Evolutionary conservation across 306 rosid genomes (phyloP).

Genomic region (Urtica urens): DNA sequence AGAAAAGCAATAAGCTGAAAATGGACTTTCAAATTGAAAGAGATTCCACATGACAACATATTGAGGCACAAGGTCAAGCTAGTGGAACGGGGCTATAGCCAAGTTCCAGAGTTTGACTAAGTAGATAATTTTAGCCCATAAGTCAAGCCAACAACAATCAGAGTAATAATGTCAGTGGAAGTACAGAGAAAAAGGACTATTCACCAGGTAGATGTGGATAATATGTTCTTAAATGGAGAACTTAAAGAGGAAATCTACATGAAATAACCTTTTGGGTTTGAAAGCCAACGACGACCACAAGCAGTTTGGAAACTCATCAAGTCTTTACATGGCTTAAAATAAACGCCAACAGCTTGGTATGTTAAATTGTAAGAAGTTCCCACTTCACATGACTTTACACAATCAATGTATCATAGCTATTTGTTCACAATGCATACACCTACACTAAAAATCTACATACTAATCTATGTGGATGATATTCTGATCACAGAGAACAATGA

Average conservation of each 20-base stretch:
- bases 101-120: background rate
- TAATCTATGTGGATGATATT: background rate
- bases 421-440: background rate
- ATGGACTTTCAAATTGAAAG: no score
- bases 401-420: background rate
- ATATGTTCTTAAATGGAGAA: background rate
- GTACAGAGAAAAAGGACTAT: background rate
- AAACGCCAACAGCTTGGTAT: background rate
- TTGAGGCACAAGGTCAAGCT: background rate
- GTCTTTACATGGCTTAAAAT: background rate
- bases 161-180: background rate
- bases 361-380: background rate
- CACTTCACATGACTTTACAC: background rate
- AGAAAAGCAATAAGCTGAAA: constrained; percentile 3
- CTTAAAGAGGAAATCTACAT: background rate
- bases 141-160: background rate
- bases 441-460: background rate
- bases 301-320: background rate
- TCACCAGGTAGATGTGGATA: background rate
- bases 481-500: background rate
- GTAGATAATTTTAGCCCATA: background rate
- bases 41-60: no score
- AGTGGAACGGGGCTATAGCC: background rate
- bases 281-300: background rate
- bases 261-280: background rate